Evolutionary conservation across 176 grass and related monocot genomes (phyloP).

Genomic region (Triticum urartu): DNA sequence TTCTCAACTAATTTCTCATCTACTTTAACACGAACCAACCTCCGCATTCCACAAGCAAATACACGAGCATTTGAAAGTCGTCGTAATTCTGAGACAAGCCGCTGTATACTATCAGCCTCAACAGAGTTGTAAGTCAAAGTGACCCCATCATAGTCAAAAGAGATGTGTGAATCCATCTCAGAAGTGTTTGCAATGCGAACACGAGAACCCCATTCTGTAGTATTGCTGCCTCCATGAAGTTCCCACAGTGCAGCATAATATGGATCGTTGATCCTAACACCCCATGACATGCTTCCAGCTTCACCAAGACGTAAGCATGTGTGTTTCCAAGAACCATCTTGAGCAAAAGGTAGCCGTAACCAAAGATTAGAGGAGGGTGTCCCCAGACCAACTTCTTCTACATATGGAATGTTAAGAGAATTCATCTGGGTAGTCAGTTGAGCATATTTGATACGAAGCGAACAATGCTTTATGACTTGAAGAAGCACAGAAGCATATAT

Average conservation of each 20-base stretch:
- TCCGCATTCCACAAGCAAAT: slow-evolving; percentile 72
- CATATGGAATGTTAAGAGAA: slow-evolving; percentile 74
- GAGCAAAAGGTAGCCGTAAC: slow-evolving; percentile 68
- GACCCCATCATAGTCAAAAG: slow-evolving; percentile 74
- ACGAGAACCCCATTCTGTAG: slow-evolving; percentile 67
- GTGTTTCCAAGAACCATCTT: slow-evolving; percentile 72
- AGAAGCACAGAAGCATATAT: slow-evolving; percentile 80
- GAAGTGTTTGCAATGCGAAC: slow-evolving; percentile 74
- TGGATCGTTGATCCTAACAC: slow-evolving; percentile 78
- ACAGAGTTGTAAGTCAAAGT: slow-evolving; percentile 76
- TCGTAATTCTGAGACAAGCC: slow-evolving; percentile 71
- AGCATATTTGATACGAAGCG: slow-evolving; percentile 84
- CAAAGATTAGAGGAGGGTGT: slow-evolving; percentile 75
- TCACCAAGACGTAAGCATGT: slow-evolving; percentile 78
- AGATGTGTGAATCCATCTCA: slow-evolving; percentile 82
- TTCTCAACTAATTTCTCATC: slow-evolving; percentile 58
- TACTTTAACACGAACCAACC: slow-evolving; percentile 60
- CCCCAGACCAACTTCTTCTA: slow-evolving; percentile 69
- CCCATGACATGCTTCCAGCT: slow-evolving; percentile 80
- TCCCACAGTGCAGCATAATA: slow-evolving; percentile 79
- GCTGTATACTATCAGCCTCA: slow-evolving; percentile 79
- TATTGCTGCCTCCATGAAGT: slow-evolving; percentile 60
- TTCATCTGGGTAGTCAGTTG: slow-evolving; percentile 93
- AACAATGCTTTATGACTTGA: slow-evolving; percentile 82
- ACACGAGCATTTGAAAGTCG: slow-evolving; percentile 73